Evolutionary conservation across 805 yeast genomes (phyloP), one percentile per base, ranked within the genome.

Genomic region (Kodamaea neixiangensis): DNA sequence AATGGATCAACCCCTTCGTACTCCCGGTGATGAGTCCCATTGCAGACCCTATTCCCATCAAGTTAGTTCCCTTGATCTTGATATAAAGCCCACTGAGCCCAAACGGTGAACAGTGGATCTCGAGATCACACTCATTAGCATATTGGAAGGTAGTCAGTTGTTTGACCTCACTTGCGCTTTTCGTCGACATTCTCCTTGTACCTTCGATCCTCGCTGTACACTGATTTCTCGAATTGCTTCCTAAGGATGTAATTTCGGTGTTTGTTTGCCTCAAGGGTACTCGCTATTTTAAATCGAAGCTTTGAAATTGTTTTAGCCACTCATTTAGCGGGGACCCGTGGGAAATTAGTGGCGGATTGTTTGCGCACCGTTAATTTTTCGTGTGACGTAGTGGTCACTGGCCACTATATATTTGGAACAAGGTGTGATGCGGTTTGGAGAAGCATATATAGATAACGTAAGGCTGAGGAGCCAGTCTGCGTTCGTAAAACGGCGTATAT

Each of bases 21-120:
- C 74, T 66, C 6, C 83, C 83, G 0, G 82, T 77, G n/a, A 79
- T 70, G 37, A 80, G 65, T 6, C 82, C 83, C 82, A 79, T 78
- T 14, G 83, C 78, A 7, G 80, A 74, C 3, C 84, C 84, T 5
- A 79, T 76, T 0, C 84, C 84, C 64, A 79, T 76, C 6, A 78
- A 66, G 45, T 77, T 76, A 0, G 80, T 75, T 7, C 77, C 82
- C 5, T 65, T 68, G 13, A 79, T 67, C 51, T 77, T 77, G 37
- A 79, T 68, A 59, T 78, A 79, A 7, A 79, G 59, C 11, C 83
- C 83, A 33, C 79, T 71, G 17, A 79, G 68, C 11, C 84, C 84
- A 58, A 79, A 79, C 2, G 84, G 83, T 2, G 83, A 78, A 58
- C 83, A 79, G 61, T 79, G 83, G 20, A 78, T 73, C 54, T 79